A percentile compares a stretch with the other conserved stretches of the same genome.
Evolutionary conservation across 306 rosid species (phyloP).

Genomic region (Prinsepia uniflora): DNA sequence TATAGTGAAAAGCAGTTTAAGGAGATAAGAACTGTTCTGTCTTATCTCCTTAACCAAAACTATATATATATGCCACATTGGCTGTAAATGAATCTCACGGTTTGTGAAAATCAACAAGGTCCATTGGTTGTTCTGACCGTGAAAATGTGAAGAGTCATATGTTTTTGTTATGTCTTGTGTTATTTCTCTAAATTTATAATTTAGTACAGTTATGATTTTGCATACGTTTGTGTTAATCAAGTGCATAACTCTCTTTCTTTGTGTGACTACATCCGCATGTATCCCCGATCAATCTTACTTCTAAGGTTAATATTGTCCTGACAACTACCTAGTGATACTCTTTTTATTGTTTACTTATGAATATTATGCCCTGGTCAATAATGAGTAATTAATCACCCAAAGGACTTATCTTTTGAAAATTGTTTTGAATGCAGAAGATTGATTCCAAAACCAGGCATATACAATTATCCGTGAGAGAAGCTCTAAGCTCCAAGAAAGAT

Average conservation of each 20-base stretch:
- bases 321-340: constrained; percentile 1
- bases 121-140: not conserved
- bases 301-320: not conserved
- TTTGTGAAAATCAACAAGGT: no score
- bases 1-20: no score
- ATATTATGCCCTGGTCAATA: not conserved
- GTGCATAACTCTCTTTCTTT: not conserved
- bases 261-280: not conserved
- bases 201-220: no score
- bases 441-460: constrained; percentile 47
- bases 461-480: constrained; percentile 84
- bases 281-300: not conserved
- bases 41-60: no score
- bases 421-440: constrained; percentile 40
- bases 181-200: no score
- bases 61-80: no score
- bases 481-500: constrained; percentile 70
- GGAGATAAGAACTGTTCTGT: no score
- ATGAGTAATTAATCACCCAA: not conserved
- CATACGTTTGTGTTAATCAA: not conserved
- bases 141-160: not conserved
- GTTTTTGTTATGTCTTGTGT: not conserved
- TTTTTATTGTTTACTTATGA: constrained; percentile 3
- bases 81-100: no score
- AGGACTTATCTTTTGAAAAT: constrained; percentile 1